Evolutionary conservation across 768 basidiomycete species (phyloP), one percentile per base, ranked within the genome.

Genomic region (Leccinum subtestaceum): DNA sequence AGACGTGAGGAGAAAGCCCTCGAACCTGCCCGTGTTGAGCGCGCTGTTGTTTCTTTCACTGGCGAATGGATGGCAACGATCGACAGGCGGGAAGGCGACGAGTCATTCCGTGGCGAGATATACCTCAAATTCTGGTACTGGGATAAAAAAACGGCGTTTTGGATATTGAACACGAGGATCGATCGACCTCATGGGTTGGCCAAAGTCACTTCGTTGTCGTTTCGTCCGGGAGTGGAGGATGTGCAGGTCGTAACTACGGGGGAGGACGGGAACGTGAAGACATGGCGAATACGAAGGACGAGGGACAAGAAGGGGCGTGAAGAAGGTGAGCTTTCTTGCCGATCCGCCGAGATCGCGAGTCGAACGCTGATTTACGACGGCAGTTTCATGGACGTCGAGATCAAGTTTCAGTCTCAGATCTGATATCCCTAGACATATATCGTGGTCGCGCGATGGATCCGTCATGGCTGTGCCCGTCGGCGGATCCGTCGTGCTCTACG

Each of bases 61-160:
- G 88, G 88, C 10, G 80, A 84, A 49, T 98, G 96, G 95, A 85
- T 99, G 85, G 94, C 94, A 5, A 95, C 96, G 2, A 73, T 93
- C 25, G 96, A 99, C 73, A 73, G 76, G 31, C 82, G 95, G 56
- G 80, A 84, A 56, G 86, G 82, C 5, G 86, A 89, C 46, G 84
- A 83, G 23, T 78, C 76, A 12, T 86, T 86, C 73, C 84, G 79
- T 62, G 77, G 77, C 27, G 93, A 88, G 74, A 78, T 87, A 31
- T 88, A 88, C 69, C 80, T 99, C 56, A 98, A 98, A 76, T 74
- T 98, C 34, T 99, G 97, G 96, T 77, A 76, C 57, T 96, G 94
- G 92, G 84, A 88, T 67, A 77, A 75, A 46, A 85, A 81, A 62
- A 75, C 78, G 57, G 77, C 78, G 51, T 80, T 74, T 50, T 92